phyloP scores from a whole-genome alignment of 305 asterid genomes.

The Fraxinus paxiana region DNA sequence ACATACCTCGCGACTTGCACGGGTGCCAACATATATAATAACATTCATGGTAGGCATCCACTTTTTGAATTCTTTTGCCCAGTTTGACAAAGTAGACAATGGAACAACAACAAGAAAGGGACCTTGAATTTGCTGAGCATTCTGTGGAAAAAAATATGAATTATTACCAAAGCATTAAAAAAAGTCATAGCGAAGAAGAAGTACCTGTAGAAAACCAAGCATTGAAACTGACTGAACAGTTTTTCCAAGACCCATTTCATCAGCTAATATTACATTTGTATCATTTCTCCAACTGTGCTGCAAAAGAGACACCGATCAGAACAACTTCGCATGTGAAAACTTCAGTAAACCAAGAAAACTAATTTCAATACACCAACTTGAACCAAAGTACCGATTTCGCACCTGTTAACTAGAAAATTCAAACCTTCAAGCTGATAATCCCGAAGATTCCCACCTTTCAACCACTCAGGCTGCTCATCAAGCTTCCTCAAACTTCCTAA shows the following conservation, averaged over 20 bases:
- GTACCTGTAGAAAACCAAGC: conserved; percentile 98
- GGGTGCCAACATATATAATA: conserved; percentile 88
- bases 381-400: conserved; percentile 30
- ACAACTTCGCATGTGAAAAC: conserved; percentile 29
- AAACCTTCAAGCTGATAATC: conserved; percentile 99
- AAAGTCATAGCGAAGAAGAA: conserved; percentile 1
- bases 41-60: conserved; percentile 95
- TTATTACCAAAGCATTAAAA: conserved; percentile 15
- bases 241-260: conserved; percentile 99
- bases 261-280: conserved; percentile 96
- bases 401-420: conserved; percentile 98
- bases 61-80: conserved; percentile 98
- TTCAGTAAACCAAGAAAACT: conserved; percentile 17
- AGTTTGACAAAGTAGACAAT: conserved; percentile 88
- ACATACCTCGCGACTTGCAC: conserved; percentile 96
- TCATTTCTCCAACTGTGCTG: conserved; percentile 98
- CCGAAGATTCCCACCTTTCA: conserved; percentile 92
- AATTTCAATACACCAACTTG: conserved; percentile 17
- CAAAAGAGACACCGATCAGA: conserved; percentile 53
- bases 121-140: conserved; percentile 88
- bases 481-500: conserved; percentile 96
- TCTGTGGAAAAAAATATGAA: conserved; percentile 50
- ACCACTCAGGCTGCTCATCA: conserved; percentile 98
- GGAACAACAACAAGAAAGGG: conserved; percentile 99
- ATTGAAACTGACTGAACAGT: conserved; percentile 98